Evolutionary conservation across 371 early-diverging fungal species (phyloP).

Genomic region (Zychaea mexicana): DNA sequence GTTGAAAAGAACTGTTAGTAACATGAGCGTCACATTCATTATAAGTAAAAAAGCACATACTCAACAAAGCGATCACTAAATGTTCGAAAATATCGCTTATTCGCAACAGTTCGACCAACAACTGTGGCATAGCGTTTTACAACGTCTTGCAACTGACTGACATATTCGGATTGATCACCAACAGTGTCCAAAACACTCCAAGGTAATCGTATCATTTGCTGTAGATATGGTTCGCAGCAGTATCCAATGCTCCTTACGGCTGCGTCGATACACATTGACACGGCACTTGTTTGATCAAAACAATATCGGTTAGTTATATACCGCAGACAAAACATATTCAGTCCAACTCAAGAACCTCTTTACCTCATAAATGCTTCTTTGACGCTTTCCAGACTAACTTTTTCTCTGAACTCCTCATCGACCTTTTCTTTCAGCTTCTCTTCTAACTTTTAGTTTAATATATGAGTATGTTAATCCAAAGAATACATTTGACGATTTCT

Average conservation of each 20-base stretch:
- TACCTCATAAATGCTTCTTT: conserved; percentile 78
- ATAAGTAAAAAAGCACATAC: conserved; percentile 60
- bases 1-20: conserved; percentile 1
- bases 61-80: conserved; percentile 93
- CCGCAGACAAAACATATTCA: not conserved
- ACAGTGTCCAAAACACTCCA: conserved; percentile 87
- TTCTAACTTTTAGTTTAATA: conserved; percentile 20
- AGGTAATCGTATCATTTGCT: conserved; percentile 68
- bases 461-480: not conserved
- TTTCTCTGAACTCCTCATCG: conserved; percentile 84
- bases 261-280: conserved; percentile 60
- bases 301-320: no score
- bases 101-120: conserved; percentile 65
- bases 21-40: no score
- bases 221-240: conserved; percentile 66
- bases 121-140: conserved; percentile 52
- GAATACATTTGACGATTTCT: not conserved
- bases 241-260: conserved; percentile 70
- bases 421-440: conserved; percentile 33
- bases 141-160: conserved; percentile 63
- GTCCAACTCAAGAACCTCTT: not conserved
- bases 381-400: conserved; percentile 72
- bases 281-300: conserved; percentile 29
- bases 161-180: conserved; percentile 93
- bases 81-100: conserved; percentile 76